phyloP scores from a whole-genome alignment of 1,284 basidiomycete genomes.

The Cryptococcus hybrid region DNA sequence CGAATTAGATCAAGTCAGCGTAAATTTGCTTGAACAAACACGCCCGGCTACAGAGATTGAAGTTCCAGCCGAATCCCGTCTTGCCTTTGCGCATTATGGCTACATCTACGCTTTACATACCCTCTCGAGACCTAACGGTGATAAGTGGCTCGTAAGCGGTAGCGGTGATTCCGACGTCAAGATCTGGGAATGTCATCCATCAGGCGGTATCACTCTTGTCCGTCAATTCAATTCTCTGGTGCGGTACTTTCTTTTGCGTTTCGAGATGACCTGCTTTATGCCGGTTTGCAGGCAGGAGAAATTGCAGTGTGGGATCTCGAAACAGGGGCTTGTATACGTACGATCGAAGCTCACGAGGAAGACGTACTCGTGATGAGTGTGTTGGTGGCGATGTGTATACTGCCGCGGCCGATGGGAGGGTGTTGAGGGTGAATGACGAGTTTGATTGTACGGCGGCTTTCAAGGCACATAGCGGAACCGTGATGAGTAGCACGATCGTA shows the following conservation, averaged over 20 bases:
- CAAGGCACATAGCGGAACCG: constrained; percentile 73
- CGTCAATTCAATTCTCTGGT: constrained; percentile 40
- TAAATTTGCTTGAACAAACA: constrained; percentile 6
- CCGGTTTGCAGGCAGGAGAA: constrained; percentile 89
- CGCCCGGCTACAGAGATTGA: constrained; percentile 44
- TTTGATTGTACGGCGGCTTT: constrained; percentile 82
- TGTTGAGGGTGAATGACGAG: constrained; percentile 76
- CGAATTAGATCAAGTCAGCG: constrained; percentile 14
- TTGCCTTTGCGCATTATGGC: constrained; percentile 87
- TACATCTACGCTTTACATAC: constrained; percentile 87
- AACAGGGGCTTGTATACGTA: constrained; percentile 78
- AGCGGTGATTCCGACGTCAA: constrained; percentile 88
- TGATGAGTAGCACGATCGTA: constrained; percentile 68
- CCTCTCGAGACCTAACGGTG: constrained; percentile 46
- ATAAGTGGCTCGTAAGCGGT: constrained; percentile 69
- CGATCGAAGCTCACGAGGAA: constrained; percentile 79
- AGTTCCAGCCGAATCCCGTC: constrained; percentile 66
- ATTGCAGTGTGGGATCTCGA: constrained; percentile 91
- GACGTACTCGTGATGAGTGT: constrained; percentile 78
- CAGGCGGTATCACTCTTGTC: constrained; percentile 36
- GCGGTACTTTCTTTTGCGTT: constrained; percentile 74
- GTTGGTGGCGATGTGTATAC: constrained; percentile 74
- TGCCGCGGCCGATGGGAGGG: constrained; percentile 74
- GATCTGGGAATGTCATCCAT: constrained; percentile 67
- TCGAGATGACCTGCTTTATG: constrained; percentile 77